Conservation (phyloP, 2,329 filamentous ascomycete genomes). For the Xylariomycetidae sp. region DNA sequence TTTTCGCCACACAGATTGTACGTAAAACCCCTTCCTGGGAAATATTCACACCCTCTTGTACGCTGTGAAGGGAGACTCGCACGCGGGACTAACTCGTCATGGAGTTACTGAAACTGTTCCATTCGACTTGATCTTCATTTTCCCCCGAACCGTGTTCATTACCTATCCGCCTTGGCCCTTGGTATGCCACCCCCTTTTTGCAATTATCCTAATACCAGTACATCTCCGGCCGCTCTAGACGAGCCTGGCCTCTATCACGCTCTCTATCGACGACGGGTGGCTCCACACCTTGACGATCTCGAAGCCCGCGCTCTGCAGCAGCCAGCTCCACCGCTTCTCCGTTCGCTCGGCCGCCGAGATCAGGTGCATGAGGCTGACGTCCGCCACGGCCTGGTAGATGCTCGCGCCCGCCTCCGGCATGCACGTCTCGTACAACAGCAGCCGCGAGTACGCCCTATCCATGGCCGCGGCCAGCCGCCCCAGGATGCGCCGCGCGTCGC, state of each 20-base stretch:
- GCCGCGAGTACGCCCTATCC: slow-evolving; percentile 29
- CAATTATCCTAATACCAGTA: no score
- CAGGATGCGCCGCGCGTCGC: slow-evolving; percentile 18
- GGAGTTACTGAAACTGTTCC: no score
- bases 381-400: slow-evolving; percentile 6
- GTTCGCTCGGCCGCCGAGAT: slow-evolving; percentile 13
- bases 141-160: no score
- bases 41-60: no score
- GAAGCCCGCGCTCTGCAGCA: slow-evolving; percentile 12
- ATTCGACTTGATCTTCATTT: no score
- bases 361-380: slow-evolving; percentile 10
- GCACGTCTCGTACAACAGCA: slow-evolving; percentile 32
- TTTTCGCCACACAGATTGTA: no score
- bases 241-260: slow-evolving; percentile 16
- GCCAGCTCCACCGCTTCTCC: slow-evolving; percentile 11
- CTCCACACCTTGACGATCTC: slow-evolving; percentile 16
- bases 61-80: no score
- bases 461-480: slow-evolving; percentile 17
- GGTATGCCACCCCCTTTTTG: no score
- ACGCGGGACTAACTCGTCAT: no score
- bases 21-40: no score
- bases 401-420: slow-evolving; percentile 4
- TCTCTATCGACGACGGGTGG: slow-evolving; percentile 10
- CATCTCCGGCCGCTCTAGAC: no score
- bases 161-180: no score